phyloP scores from a whole-genome alignment of 805 yeast species.

The Saturnispora zaruensis region DNA sequence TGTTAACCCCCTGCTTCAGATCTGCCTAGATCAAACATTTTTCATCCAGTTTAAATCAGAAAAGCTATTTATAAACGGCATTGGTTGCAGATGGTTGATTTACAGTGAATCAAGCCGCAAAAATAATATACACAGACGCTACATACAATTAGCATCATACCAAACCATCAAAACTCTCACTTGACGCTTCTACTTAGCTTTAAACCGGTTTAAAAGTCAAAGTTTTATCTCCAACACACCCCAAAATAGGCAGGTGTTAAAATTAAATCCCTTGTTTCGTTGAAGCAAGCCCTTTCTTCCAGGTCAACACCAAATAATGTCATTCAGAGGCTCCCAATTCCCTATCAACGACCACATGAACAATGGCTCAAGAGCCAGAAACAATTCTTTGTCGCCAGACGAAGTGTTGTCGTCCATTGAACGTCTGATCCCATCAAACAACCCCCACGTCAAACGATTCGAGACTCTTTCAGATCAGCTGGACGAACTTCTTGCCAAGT shows the following conservation, averaged over 20 bases:
- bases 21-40: background rate
- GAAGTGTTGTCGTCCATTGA: background rate
- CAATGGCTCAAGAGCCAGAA: slow-evolving; percentile 7
- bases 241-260: background rate
- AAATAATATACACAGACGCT: too few relatives aligned
- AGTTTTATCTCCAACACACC: background rate
- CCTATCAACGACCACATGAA: slow-evolving; percentile 13
- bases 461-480: slow-evolving; percentile 45
- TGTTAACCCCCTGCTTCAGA: background rate
- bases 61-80: background rate
- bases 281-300: background rate
- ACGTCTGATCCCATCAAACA: slow-evolving; percentile 25
- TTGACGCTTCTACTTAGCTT: background rate
- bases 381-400: slow-evolving; percentile 4
- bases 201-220: background rate
- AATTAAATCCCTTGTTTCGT: background rate
- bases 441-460: slow-evolving; percentile 30
- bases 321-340: slow-evolving; percentile 28
- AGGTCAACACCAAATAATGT: slow-evolving; percentile 15
- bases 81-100: background rate
- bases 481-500: slow-evolving; percentile 45
- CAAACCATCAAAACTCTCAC: background rate
- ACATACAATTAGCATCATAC: background rate
- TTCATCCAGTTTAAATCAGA: background rate
- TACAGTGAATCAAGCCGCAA: background rate